Conservation (phyloP, 2,329 filamentous ascomycete genomes). For the Scedosporium dehoogii region DNA sequence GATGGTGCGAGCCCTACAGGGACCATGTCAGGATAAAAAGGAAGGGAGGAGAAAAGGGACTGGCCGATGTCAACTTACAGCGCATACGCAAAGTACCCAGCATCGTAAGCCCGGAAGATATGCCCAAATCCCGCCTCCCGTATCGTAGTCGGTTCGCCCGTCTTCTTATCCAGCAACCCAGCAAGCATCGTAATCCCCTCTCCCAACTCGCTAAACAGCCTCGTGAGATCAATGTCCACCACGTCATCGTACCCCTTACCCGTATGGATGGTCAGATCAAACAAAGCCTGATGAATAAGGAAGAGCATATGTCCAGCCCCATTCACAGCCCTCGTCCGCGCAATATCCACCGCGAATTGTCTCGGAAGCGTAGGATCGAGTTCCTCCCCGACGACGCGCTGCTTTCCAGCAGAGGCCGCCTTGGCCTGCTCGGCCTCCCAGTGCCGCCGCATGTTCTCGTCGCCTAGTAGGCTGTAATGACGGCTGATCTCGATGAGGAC, state of each 20-base stretch:
- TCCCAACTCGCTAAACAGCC: conserved; percentile 6
- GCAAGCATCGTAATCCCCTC: background rate
- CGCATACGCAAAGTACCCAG: conserved; percentile 8
- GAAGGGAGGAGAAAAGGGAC: background rate
- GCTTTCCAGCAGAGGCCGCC: background rate
- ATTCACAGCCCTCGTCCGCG: background rate
- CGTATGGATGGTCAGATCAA: conserved; percentile 9
- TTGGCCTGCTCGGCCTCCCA: conserved; percentile 6
- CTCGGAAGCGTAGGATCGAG: background rate
- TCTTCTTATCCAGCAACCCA: background rate
- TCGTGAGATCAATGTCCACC: background rate
- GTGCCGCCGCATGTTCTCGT: background rate
- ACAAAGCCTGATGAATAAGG: conserved; percentile 4
- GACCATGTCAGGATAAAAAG: background rate
- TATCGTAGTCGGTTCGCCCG: background rate
- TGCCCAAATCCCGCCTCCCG: conserved; percentile 6
- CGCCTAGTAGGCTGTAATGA: conserved; percentile 6
- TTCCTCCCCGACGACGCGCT: background rate
- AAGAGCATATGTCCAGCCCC: background rate
- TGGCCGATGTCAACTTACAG: background rate
- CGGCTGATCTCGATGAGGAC: conserved; percentile 4
- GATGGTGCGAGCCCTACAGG: background rate
- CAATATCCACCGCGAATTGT: conserved; percentile 4
- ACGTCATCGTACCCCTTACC: background rate
- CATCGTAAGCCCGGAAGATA: conserved; percentile 8